Evolutionary conservation across 495 filamentous ascomycete genomes (phyloP).

Genomic region (Aspergillus heteromorphus): DNA sequence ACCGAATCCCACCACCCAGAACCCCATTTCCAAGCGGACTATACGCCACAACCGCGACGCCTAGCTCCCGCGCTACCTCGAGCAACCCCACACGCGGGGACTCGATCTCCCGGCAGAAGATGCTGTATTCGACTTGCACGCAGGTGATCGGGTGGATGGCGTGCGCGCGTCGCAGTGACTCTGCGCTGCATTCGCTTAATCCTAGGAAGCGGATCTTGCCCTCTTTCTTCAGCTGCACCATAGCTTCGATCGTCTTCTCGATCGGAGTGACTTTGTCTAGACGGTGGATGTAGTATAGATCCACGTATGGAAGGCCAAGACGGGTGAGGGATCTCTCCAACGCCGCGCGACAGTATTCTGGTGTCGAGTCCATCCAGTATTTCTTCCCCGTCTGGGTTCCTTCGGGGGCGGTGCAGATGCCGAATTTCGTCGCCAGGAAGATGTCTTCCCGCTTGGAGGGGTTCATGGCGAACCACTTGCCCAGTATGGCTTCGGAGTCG

Average conservation of each 20-base stretch:
- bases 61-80: slow-evolving; percentile 56
- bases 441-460: slow-evolving; percentile 52
- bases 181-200: slow-evolving; percentile 52
- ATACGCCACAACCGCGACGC: slow-evolving; percentile 56
- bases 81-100: slow-evolving; percentile 42
- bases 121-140: slow-evolving; percentile 62
- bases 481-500: slow-evolving; percentile 41
- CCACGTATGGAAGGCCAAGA: slow-evolving; percentile 49
- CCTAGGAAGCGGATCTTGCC: slow-evolving; percentile 60
- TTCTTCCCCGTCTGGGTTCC: neutral
- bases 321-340: slow-evolving; percentile 47
- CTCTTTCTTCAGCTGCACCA: slow-evolving; percentile 43
- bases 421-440: slow-evolving; percentile 58
- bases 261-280: slow-evolving; percentile 46
- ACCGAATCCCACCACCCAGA: slow-evolving; percentile 42
- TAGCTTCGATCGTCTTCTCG: slow-evolving; percentile 54
- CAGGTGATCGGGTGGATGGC: slow-evolving; percentile 55
- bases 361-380: slow-evolving; percentile 36
- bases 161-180: slow-evolving; percentile 55
- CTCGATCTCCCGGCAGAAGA: slow-evolving; percentile 57
- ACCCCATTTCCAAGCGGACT: slow-evolving; percentile 57
- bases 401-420: slow-evolving; percentile 19
- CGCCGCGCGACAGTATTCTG: slow-evolving; percentile 48
- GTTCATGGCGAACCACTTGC: slow-evolving; percentile 50
- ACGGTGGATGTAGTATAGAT: slow-evolving; percentile 57